Percentiles rank a stretch among this genome's conserved stretches.
phyloP scores from a whole-genome alignment of 352 stramenopile species.

The Pythium angustatum region DNA sequence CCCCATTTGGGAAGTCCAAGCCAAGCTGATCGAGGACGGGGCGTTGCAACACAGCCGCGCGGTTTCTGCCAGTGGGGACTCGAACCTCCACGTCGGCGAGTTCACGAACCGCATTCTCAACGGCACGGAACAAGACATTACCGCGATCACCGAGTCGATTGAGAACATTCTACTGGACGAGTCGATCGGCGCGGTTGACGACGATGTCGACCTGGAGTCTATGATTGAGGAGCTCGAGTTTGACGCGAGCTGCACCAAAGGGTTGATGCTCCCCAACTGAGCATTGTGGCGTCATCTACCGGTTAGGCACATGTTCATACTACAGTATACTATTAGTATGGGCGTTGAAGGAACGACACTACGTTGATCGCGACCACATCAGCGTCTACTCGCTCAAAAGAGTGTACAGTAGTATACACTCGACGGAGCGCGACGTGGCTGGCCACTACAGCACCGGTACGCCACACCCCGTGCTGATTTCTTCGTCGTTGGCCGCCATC shows the following conservation, averaged over 20 bases:
- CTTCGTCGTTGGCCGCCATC: too few species aligned
- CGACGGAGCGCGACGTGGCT: too few species aligned
- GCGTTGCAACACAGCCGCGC: background rate
- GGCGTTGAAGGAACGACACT: too few species aligned
- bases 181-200: conserved; percentile 13
- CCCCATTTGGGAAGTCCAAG: conserved; percentile 8
- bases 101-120: conserved; percentile 17
- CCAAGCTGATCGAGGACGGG: conserved; percentile 3
- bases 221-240: conserved; percentile 11
- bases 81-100: conserved; percentile 2
- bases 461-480: too few species aligned
- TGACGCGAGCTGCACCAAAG: background rate
- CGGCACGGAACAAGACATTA: conserved; percentile 17
- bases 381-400: too few species aligned
- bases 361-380: too few species aligned
- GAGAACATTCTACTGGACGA: conserved; percentile 27
- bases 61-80: background rate
- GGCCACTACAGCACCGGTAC: too few species aligned
- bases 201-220: conserved; percentile 1
- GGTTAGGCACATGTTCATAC: background rate
- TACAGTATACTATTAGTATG: too few species aligned
- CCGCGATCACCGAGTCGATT: conserved; percentile 23
- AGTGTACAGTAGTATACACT: too few species aligned
- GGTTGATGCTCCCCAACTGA: background rate
- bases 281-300: background rate